phyloP scores from a whole-genome alignment of 306 rosid genomes.

The Vachellia pachyceras region DNA sequence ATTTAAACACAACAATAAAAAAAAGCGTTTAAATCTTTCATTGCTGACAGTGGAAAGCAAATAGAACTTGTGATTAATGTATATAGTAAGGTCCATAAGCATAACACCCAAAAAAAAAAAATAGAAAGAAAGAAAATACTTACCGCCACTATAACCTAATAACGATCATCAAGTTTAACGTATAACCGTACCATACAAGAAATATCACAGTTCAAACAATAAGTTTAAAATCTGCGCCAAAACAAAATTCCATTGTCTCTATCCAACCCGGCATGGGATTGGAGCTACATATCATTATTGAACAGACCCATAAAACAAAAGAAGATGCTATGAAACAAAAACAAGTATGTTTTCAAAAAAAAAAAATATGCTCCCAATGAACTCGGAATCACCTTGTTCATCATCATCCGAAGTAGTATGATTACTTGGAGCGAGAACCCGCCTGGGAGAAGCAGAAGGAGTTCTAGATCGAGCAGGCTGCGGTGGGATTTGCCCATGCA shows the following conservation, averaged over 20 bases:
- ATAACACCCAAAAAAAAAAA: background rate
- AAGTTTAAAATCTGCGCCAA: background rate
- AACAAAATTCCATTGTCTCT: background rate
- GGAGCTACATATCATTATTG: background rate
- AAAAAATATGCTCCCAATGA: background rate
- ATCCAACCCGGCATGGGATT: background rate
- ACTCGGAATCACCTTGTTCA: constrained; percentile 48
- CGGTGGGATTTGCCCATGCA: constrained; percentile 31
- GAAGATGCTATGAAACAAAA: background rate
- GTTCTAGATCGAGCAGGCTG: constrained; percentile 47
- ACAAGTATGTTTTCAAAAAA: background rate
- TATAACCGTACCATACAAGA: background rate
- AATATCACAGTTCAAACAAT: background rate
- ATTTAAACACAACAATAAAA: background rate
- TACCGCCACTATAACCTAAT: background rate
- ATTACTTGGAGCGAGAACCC: constrained; percentile 52
- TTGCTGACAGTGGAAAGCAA: background rate
- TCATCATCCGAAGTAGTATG: constrained; percentile 45
- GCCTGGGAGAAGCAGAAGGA: constrained; percentile 47
- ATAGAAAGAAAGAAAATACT: background rate
- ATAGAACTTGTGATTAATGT: background rate
- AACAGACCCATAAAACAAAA: background rate
- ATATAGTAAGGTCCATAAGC: background rate
- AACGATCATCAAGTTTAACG: background rate
- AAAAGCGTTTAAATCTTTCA: background rate